These are phyloP conservation scores for Purpureocillium lavendulum DNA, from an alignment of 2,329 filamentous ascomycete genomes.

Conservation along the genomic window DNA sequence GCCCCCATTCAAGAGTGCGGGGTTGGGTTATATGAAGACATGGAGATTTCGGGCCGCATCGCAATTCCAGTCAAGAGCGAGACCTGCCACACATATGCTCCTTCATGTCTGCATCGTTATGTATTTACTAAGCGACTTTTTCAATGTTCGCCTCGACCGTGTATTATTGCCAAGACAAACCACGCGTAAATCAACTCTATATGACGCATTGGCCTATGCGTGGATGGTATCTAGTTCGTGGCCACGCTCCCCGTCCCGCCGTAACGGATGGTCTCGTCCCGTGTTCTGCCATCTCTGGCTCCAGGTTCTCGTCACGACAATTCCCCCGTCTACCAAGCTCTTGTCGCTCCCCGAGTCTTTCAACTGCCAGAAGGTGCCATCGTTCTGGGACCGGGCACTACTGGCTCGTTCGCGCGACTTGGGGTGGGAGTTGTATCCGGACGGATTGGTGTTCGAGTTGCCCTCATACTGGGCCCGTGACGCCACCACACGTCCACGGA, in stretches of 20 bases:
- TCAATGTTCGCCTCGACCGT: too few species aligned
- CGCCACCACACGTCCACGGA: constrained; percentile 7
- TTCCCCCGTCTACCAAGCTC: constrained; percentile 5
- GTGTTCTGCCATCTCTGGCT: constrained; percentile 9
- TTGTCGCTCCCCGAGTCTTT: constrained; percentile 8
- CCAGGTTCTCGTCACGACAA: constrained; percentile 7
- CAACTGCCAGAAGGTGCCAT: constrained; percentile 2
- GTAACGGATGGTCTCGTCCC: background rate
- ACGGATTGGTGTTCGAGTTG: constrained; percentile 4
- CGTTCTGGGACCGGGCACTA: constrained; percentile 4
- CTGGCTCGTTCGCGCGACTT: constrained; percentile 4
- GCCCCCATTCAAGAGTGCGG: too few species aligned
- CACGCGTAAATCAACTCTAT: too few species aligned
- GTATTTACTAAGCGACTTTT: too few species aligned
- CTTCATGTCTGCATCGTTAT: too few species aligned
- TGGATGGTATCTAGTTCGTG: background rate
- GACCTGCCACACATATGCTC: too few species aligned
- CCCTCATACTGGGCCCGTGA: constrained; percentile 4
- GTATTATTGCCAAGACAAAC: too few species aligned
- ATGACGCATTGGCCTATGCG: background rate
- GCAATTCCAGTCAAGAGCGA: too few species aligned
- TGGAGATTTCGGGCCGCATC: too few species aligned
- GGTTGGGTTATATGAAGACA: too few species aligned
- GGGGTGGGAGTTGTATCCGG: constrained; percentile 2
- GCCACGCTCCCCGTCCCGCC: background rate